These are phyloP conservation scores for Pyricularia sp. DNA, from an alignment of 2,329 filamentous ascomycete genomes.

Conservation along the genomic window DNA sequence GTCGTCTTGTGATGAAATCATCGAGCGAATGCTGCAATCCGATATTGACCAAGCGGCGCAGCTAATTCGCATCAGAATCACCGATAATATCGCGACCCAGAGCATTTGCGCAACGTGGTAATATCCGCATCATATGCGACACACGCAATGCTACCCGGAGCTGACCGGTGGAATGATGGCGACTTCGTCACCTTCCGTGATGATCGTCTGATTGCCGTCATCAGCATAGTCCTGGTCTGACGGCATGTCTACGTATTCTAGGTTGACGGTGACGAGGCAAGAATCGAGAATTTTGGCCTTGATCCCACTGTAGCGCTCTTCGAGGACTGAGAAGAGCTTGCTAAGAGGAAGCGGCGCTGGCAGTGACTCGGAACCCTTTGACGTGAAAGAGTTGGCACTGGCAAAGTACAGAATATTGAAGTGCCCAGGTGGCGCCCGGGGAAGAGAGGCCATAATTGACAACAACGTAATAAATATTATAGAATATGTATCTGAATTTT, in stretches of 20 bases:
- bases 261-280: slow-evolving; percentile 66
- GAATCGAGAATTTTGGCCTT: slow-evolving; percentile 53
- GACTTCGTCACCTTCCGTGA: slow-evolving; percentile 67
- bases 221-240: slow-evolving; percentile 25
- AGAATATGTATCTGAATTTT: background rate
- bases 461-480: background rate
- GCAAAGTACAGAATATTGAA: slow-evolving; percentile 80
- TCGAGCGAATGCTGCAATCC: background rate
- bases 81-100: no score
- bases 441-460: slow-evolving; percentile 20
- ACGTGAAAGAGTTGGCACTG: slow-evolving; percentile 56
- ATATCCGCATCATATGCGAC: no score
- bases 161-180: slow-evolving; percentile 82
- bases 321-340: slow-evolving; percentile 53
- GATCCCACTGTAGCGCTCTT: slow-evolving; percentile 58
- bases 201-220: slow-evolving; percentile 30
- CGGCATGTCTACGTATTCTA: slow-evolving; percentile 64
- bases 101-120: background rate
- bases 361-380: slow-evolving; percentile 51
- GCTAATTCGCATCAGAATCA: background rate
- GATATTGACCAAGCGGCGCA: no score
- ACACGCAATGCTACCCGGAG: slow-evolving; percentile 45
- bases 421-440: slow-evolving; percentile 44
- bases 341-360: slow-evolving; percentile 51
- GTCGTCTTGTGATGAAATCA: background rate